Percentiles rank a stretch among this genome's conserved stretches.
Evolutionary conservation across 441 rosid species (phyloP).

Genomic region (Croton setiger): DNA sequence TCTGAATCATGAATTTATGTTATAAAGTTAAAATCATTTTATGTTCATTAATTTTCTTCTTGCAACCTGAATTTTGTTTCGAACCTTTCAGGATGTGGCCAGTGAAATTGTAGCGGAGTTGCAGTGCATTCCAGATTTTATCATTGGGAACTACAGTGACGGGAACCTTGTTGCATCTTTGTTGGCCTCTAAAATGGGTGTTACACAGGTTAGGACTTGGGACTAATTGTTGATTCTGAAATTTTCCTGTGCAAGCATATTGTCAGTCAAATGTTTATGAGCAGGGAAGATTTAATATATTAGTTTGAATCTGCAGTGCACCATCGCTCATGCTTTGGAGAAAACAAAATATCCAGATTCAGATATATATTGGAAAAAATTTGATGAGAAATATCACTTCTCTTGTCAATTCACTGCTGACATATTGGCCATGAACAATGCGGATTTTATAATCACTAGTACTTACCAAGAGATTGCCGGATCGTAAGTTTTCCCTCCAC

Average conservation of each 20-base stretch:
- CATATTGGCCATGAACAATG: constrained; percentile 87
- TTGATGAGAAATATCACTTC: constrained; percentile 84
- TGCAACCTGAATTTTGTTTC: neutral
- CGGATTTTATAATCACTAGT: constrained; percentile 94
- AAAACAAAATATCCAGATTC: constrained; percentile 97
- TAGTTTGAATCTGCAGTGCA: constrained; percentile 59
- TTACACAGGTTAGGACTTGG: constrained; percentile 60
- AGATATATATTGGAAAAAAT: constrained; percentile 91
- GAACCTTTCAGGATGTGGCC: constrained; percentile 62
- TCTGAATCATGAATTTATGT: neutral
- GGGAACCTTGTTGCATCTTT: constrained; percentile 96
- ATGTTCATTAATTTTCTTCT: neutral
- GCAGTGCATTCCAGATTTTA: constrained; percentile 81
- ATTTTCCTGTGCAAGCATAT: neutral
- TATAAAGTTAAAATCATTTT: neutral
- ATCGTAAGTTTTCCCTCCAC: constrained; percentile 49
- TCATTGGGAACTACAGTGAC: constrained; percentile 95
- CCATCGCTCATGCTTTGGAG: constrained; percentile 98
- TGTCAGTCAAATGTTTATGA: too few relatives aligned
- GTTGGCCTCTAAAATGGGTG: constrained; percentile 87
- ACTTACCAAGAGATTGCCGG: constrained; percentile 98
- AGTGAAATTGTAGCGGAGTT: constrained; percentile 77
- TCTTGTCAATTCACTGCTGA: constrained; percentile 99
- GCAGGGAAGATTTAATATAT: constrained; percentile 10
- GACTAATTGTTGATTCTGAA: constrained; percentile 7